These are phyloP conservation scores for Curvularia spicifera DNA, from an alignment of 2,329 filamentous ascomycete genomes.

Conservation along the genomic window DNA sequence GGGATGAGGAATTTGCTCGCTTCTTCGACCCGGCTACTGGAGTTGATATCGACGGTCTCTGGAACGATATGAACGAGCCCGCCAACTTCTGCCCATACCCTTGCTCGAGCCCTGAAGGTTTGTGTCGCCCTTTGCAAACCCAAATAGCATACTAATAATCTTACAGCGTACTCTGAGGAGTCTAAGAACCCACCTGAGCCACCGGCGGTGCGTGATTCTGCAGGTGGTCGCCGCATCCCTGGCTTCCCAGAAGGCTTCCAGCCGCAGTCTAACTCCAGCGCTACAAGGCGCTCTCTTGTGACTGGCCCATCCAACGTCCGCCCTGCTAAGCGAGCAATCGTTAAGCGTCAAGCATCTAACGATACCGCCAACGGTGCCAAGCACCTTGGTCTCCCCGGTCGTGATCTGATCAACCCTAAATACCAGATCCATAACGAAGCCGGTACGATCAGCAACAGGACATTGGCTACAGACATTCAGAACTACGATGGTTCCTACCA, in stretches of 20 bases:
- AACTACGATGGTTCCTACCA: constrained; percentile 71
- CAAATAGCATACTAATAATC: neutral
- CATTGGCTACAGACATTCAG: constrained; percentile 70
- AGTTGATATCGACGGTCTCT: constrained; percentile 77
- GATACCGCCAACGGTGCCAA: constrained; percentile 46
- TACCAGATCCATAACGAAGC: constrained; percentile 68
- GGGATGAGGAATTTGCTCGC: constrained; percentile 69
- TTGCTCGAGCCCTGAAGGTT: constrained; percentile 56
- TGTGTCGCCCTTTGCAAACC: neutral
- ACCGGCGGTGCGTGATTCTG: constrained; percentile 65
- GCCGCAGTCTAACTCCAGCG: constrained; percentile 49
- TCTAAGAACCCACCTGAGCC: constrained; percentile 65
- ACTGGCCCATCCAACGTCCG: constrained; percentile 13
- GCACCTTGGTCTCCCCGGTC: constrained; percentile 62
- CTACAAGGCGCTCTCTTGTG: constrained; percentile 19
- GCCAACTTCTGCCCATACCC: constrained; percentile 46
- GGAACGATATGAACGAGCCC: constrained; percentile 55
- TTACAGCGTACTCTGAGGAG: constrained; percentile 44
- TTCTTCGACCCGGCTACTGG: constrained; percentile 71
- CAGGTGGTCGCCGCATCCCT: constrained; percentile 66
- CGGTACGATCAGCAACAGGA: constrained; percentile 53
- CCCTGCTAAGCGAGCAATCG: constrained; percentile 5
- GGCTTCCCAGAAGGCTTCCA: constrained; percentile 74
- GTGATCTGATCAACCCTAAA: constrained; percentile 69
- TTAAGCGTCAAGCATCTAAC: constrained; percentile 31